phyloP scores from a whole-genome alignment of 1,284 basidiomycete genomes.

The Pyrrhoderma noxium region DNA sequence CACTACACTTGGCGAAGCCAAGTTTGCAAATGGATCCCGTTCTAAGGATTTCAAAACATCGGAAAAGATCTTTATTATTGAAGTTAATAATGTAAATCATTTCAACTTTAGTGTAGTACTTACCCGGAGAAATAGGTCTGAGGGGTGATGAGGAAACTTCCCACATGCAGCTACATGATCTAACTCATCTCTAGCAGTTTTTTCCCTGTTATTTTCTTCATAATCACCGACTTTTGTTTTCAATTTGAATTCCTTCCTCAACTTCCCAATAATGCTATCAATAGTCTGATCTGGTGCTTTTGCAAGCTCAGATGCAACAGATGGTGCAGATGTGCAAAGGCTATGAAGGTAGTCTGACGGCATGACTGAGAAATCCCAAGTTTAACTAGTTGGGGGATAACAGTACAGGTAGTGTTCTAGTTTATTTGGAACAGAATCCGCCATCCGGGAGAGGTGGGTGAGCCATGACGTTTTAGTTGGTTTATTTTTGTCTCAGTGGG shows the following conservation, averaged over 20 bases:
- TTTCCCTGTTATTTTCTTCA: conserved; percentile 1
- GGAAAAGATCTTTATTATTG: conserved; percentile 37
- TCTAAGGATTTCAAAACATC: conserved; percentile 44
- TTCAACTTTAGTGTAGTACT: conserved; percentile 12
- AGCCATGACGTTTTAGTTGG: too few species aligned
- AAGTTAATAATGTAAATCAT: neutral
- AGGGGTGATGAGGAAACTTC: conserved; percentile 33
- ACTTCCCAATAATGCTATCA: conserved; percentile 2
- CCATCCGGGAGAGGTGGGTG: too few species aligned
- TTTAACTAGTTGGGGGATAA: neutral
- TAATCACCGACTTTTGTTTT: neutral
- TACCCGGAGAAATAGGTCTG: conserved; percentile 38
- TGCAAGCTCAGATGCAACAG: conserved; percentile 12
- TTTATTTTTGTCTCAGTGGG: too few species aligned
- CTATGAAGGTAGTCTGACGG: conserved; percentile 5
- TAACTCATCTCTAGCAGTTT: conserved; percentile 18
- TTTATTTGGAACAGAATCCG: too few species aligned
- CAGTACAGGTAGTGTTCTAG: neutral
- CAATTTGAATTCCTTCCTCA: neutral
- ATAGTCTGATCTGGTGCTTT: conserved; percentile 4
- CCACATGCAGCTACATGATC: conserved; percentile 33
- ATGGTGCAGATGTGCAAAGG: conserved; percentile 7
- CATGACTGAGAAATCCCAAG: conserved; percentile 2
- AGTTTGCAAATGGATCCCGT: conserved; percentile 41
- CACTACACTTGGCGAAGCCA: conserved; percentile 45